Evolutionary conservation across 768 basidiomycete genomes (phyloP).

Genomic region (Agrocybe pediades): DNA sequence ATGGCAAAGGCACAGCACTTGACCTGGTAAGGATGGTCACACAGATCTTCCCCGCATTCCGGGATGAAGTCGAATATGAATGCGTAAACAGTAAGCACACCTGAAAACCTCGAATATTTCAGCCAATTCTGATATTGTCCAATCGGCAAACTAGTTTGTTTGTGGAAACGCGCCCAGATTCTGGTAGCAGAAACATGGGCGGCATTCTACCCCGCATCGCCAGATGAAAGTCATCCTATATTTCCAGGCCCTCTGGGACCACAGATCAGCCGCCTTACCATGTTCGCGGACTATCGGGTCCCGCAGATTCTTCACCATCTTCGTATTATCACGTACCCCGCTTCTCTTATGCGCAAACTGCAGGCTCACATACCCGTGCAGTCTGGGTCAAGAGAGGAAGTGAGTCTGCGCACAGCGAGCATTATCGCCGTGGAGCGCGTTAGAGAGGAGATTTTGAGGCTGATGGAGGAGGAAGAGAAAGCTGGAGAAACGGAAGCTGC

Average conservation of each 20-base stretch:
- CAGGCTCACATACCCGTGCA: constrained; percentile 42
- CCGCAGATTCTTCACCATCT: constrained; percentile 91
- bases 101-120: background rate
- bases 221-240: constrained; percentile 60
- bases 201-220: constrained; percentile 72
- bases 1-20: constrained; percentile 64
- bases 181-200: constrained; percentile 92
- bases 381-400: constrained; percentile 66
- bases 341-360: constrained; percentile 55
- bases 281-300: constrained; percentile 94
- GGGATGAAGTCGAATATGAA: constrained; percentile 64
- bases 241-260: constrained; percentile 63
- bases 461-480: constrained; percentile 33
- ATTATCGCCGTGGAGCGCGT: constrained; percentile 79
- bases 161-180: constrained; percentile 94
- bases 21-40: constrained; percentile 73
- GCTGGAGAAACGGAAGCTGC: constrained; percentile 19
- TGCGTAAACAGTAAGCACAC: constrained; percentile 62
- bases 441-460: constrained; percentile 54
- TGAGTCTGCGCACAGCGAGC: constrained; percentile 80
- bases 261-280: constrained; percentile 73
- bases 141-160: constrained; percentile 49
- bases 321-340: constrained; percentile 71
- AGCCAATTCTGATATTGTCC: background rate
- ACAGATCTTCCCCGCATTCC: constrained; percentile 73